Conservation (phyloP, 2,329 filamentous ascomycete genomes). For the Ciborinia camelliae region DNA sequence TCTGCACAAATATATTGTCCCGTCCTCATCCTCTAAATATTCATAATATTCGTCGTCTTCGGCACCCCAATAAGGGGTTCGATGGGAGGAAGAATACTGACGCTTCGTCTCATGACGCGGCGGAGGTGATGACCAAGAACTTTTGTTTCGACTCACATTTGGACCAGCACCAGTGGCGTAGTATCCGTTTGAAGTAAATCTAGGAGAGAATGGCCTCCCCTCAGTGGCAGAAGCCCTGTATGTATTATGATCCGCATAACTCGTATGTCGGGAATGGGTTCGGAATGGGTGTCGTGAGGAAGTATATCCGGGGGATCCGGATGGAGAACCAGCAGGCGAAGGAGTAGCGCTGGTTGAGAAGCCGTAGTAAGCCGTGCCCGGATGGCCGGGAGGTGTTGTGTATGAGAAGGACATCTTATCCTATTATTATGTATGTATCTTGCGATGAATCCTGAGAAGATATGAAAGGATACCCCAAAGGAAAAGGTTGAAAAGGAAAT, state of each 20-base stretch:
- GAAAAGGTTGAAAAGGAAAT: conserved; percentile 26
- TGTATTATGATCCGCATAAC: conserved; percentile 31
- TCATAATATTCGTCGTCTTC: conserved; percentile 39
- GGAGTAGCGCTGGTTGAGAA: conserved; percentile 37
- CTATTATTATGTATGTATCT: conserved; percentile 34
- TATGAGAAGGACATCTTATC: conserved; percentile 37
- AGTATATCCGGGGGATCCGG: conserved; percentile 18
- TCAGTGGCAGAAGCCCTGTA: conserved; percentile 30
- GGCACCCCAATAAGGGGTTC: conserved; percentile 39
- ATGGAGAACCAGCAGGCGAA: conserved; percentile 37
- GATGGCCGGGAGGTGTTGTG: conserved; percentile 32
- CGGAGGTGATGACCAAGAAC: conserved; percentile 35
- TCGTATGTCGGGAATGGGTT: conserved; percentile 36
- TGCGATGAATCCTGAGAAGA: conserved; percentile 11
- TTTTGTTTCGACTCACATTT: conserved; percentile 41
- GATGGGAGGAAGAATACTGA: conserved; percentile 38
- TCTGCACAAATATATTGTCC: conserved; percentile 28
- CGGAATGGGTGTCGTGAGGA: conserved; percentile 35
- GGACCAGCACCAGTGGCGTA: conserved; percentile 40
- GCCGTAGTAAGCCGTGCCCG: conserved; percentile 32
- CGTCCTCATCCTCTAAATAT: conserved; percentile 36
- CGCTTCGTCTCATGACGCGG: conserved; percentile 34
- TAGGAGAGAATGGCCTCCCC: conserved; percentile 36
- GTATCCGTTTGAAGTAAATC: conserved; percentile 39
- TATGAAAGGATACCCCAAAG: conserved; percentile 23